Conservation (phyloP, 805 yeast species). For the Priceomyces haplophilus region DNA sequence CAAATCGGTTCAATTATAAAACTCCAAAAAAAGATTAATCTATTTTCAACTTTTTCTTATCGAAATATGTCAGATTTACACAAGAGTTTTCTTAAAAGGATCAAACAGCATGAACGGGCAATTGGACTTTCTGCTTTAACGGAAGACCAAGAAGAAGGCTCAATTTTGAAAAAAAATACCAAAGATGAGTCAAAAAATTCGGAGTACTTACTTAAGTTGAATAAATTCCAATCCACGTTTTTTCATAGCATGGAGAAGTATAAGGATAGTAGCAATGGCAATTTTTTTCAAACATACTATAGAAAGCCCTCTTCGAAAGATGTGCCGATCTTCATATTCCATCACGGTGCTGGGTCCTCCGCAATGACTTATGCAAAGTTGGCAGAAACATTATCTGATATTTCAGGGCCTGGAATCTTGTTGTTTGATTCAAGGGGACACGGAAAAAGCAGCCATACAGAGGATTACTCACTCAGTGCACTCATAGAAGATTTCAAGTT, state of each 20-base stretch:
- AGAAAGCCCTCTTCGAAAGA: conserved; percentile 42
- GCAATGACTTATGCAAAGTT: conserved; percentile 71
- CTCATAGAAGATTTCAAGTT: conserved; percentile 57
- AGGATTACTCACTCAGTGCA: conserved; percentile 43
- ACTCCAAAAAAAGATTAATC: background rate
- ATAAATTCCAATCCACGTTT: conserved; percentile 10
- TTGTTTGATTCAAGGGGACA: conserved; percentile 86
- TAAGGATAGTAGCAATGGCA: conserved; percentile 8
- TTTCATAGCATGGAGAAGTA: conserved; percentile 21
- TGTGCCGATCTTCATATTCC: conserved; percentile 65
- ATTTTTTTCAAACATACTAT: conserved; percentile 48
- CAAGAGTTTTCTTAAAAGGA: conserved; percentile 20
- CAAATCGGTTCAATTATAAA: background rate
- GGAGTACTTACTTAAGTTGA: background rate
- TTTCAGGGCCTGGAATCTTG: conserved; percentile 49
- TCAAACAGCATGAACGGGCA: conserved; percentile 22
- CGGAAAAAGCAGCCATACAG: conserved; percentile 41
- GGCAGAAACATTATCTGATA: conserved; percentile 20
- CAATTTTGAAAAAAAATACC: background rate
- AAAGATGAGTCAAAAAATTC: background rate
- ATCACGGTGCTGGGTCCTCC: conserved; percentile 96
- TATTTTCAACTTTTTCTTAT: background rate
- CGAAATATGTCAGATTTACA: conserved; percentile 27
- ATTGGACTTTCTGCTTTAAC: conserved; percentile 18
- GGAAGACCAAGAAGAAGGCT: conserved; percentile 12